Base-by-base conservation (phyloP, 1,139 yeast genomes). In the Suhomyces guaymorum region DNA sequence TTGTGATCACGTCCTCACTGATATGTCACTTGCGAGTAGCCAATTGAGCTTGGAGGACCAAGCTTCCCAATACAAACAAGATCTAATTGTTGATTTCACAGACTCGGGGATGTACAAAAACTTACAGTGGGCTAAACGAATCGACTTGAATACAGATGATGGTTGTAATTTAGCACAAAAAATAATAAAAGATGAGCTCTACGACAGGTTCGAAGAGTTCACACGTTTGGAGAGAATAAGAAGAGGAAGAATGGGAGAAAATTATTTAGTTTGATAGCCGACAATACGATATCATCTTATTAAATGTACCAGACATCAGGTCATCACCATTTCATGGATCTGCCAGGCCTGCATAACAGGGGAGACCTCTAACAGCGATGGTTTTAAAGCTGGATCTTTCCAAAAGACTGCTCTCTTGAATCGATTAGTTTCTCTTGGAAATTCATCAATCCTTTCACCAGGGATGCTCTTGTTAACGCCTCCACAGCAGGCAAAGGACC, bases 31-130 rank as follows among this genome's bases (percentile, higher is more conserved):
- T 18, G 26, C 7, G 35, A 33, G 24, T 17, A 33, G 15, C 12
- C 23, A 6, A 21, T 5, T 7, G 23, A 10, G 12, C 9, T 10
- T 9, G 7, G 8, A 18, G 20, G 23, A 17, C 12, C 15, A 23
- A 5, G 8, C 6, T 23, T 34, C 30, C n/a, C 18, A 19, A 7
- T 38, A 27, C 31, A 37, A 33, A 30, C 59, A 55, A 37, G 54
- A 65, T 46, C 49, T 68, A 46, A 54, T 58, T 24, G 34, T 78
- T 18, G 75, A 77, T 47, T 66, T 78, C 35, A 59, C 71, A 2
- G 70, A 77, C 45, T 74, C 82, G 1, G 86, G 86, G 1, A 78
- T 79, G 84, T 61, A 68, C 35, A 73, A 75, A 43, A 66, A 69
- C 30, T 58, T 75, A 21, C 66, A 55, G n/a, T 80, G 86, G 84